Evolutionary conservation across 805 yeast genomes (phyloP), one percentile per base, ranked within the genome.

Genomic region (Candida germanica): DNA sequence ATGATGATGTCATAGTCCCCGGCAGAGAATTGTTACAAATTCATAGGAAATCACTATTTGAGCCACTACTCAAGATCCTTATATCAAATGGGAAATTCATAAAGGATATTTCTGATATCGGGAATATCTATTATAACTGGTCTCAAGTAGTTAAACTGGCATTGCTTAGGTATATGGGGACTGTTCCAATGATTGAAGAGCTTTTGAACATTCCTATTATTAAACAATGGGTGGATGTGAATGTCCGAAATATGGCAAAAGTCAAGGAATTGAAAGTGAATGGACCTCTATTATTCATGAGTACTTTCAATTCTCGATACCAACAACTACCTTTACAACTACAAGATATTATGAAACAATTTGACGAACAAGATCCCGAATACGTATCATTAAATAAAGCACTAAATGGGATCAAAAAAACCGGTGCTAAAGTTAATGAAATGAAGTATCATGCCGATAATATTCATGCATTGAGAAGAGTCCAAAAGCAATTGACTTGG

Each of bases 91-190:
- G 91, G 0, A 83, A 80, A 33, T 80, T 77, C 39, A 73, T 87
- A 10, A 71, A 69, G 23, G 77, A 77, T 6, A 31, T 68, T 18
- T 42, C 35, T 2, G 64, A 54, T 7, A 69, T 85, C 11, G 84
- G 83, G 3, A 78, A 77, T 31, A 67, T 84, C 8, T 76, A 83
- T 43, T 55, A 69, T 20, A 70, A 71, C 13, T 87, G 95, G 95
- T 67, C 80, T 2, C 61, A 62, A 19, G 69, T 64, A 14, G 87
- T 86, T 0, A 61, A 68, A 15, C 63, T 63, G 1, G 67, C 79
- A 0, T 79, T 83, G 35, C 44, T 79, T 14, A 64, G 62, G 25
- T 84, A 84, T 48, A 83, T 87, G 25, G 73, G 72, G 25, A 63
- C 73, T 5, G 69, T 79, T 59, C 84, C 83, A 2, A 69, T 73